phyloP scores from a whole-genome alignment of 768 basidiomycete species.

The Holtermanniella nyarrowii region DNA sequence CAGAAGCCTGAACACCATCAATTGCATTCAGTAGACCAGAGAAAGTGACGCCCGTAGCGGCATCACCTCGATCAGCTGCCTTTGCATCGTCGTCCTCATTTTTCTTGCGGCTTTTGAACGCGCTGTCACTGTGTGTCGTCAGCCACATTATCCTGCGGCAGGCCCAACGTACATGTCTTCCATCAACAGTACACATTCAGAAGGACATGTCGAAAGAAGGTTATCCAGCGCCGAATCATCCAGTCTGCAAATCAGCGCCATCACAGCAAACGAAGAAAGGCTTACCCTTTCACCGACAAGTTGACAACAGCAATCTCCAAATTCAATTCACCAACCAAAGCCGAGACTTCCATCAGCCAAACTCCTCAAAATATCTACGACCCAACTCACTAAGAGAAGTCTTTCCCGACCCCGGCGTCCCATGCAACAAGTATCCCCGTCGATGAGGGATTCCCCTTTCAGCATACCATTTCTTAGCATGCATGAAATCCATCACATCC shows the following conservation, averaged over 20 bases:
- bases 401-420: constrained; percentile 25
- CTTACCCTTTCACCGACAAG: constrained; percentile 29
- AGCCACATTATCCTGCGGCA: no score
- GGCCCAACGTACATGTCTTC: constrained; percentile 55
- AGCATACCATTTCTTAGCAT: constrained; percentile 28
- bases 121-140: constrained; percentile 15
- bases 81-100: background rate
- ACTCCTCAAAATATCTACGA: background rate
- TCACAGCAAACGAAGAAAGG: background rate
- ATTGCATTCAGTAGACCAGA: constrained; percentile 34
- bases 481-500: constrained; percentile 30
- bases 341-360: constrained; percentile 43
- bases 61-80: background rate
- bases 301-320: constrained; percentile 81
- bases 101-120: constrained; percentile 7
- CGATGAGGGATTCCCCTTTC: constrained; percentile 37
- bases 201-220: constrained; percentile 77
- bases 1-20: constrained; percentile 53
- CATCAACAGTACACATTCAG: constrained; percentile 72
- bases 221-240: constrained; percentile 71
- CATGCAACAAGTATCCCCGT: constrained; percentile 27
- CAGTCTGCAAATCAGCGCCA: constrained; percentile 15
- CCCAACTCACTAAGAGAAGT: constrained; percentile 17
- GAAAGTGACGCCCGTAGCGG: constrained; percentile 17
- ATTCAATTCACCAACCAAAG: constrained; percentile 76